Percentiles rank a stretch among this genome's conserved stretches.
These are phyloP conservation scores for Plectosphaerella cucumerina DNA, from an alignment of 2,329 filamentous ascomycete genomes.

Conservation along the genomic window DNA sequence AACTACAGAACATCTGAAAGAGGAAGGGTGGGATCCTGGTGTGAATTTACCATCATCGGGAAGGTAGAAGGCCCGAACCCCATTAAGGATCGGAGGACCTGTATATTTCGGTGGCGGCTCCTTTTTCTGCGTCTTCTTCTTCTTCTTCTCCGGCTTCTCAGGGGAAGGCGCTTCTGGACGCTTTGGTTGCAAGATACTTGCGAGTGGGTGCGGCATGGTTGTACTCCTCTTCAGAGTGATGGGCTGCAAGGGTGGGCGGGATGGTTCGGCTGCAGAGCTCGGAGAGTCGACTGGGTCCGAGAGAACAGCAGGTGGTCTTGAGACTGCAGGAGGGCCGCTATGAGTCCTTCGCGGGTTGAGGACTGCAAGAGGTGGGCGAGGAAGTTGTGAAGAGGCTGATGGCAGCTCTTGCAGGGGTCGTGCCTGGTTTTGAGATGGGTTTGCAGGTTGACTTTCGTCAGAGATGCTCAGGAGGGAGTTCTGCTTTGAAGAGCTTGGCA, in stretches of 20 bases:
- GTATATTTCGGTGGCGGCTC: conserved; percentile 9
- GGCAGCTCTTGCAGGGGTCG: not conserved
- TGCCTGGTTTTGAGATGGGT: not conserved
- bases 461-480: too few relatives aligned
- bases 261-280: conserved; percentile 10
- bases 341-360: not conserved
- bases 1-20: too few relatives aligned
- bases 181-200: conserved; percentile 9
- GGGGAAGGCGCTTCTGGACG: conserved; percentile 6
- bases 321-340: not conserved
- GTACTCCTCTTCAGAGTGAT: conserved; percentile 12
- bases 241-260: conserved; percentile 8
- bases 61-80: conserved; percentile 69
- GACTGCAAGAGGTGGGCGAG: conserved; percentile 8
- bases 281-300: conserved; percentile 7
- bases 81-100: conserved; percentile 53
- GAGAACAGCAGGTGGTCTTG: not conserved
- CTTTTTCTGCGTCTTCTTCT: conserved; percentile 44
- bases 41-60: conserved; percentile 78
- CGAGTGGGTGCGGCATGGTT: conserved; percentile 23
- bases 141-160: conserved; percentile 24
- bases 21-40: conserved; percentile 66
- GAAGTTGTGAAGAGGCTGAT: conserved; percentile 2
- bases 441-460: too few relatives aligned
- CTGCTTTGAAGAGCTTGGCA: not conserved